phyloP scores from a whole-genome alignment of 2,329 filamentous ascomycete species.

The Cylindrodendrum hubeiense region DNA sequence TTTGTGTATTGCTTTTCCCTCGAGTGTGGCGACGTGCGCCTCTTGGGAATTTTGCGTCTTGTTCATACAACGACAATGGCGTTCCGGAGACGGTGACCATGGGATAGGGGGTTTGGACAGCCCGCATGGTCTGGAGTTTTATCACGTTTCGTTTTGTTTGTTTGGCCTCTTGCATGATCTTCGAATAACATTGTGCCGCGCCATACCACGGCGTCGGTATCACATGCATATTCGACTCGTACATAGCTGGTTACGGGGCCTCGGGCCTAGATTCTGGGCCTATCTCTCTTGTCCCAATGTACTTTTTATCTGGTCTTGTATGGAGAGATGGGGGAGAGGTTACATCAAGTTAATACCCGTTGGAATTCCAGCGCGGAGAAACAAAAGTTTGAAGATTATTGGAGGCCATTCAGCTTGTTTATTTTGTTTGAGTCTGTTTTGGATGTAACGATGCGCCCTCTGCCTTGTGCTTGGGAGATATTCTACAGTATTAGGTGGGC shows the following conservation, averaged over 20 bases:
- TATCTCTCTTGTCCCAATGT: neutral
- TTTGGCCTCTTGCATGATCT: constrained; percentile 14
- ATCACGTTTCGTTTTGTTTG: constrained; percentile 31
- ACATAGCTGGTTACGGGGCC: constrained; percentile 16
- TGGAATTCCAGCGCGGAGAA: constrained; percentile 17
- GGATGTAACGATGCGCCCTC: constrained; percentile 29
- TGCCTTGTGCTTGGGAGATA: constrained; percentile 15
- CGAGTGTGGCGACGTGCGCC: constrained; percentile 8
- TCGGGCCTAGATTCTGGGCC: neutral
- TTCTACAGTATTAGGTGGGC: constrained; percentile 19
- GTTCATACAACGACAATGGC: constrained; percentile 38
- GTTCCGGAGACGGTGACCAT: constrained; percentile 37
- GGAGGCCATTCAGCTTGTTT: constrained; percentile 27
- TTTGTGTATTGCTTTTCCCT: constrained; percentile 19
- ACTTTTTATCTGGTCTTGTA: constrained; percentile 3
- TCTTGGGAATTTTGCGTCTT: constrained; percentile 15
- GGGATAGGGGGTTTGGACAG: constrained; percentile 26
- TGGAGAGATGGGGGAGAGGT: constrained; percentile 5
- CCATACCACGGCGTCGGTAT: neutral
- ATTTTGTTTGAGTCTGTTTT: constrained; percentile 22
- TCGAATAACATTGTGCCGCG: neutral
- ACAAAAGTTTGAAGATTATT: constrained; percentile 32
- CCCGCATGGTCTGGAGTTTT: constrained; percentile 43
- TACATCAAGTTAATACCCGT: constrained; percentile 16
- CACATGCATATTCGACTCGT: constrained; percentile 11